A percentile compares a stretch with the other conserved stretches of the same genome.
Conservation (phyloP, 2,329 filamentous ascomycete genomes). For the Neocatenulostroma microsporum region DNA sequence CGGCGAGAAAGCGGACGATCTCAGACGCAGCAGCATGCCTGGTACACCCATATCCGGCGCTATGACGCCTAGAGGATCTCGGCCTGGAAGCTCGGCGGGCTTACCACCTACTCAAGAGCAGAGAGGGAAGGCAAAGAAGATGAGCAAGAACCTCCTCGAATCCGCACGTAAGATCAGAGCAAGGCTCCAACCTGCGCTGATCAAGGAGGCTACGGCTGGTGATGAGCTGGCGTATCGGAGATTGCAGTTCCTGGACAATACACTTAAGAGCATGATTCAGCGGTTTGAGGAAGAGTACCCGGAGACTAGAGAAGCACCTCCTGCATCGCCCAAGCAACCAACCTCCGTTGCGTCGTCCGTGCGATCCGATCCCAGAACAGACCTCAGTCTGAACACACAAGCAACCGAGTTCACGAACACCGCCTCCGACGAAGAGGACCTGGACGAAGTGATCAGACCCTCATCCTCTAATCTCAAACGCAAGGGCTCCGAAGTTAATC, state of each 20-base stretch:
- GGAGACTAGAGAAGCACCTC: conserved; percentile 58
- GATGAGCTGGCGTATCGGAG: conserved; percentile 73
- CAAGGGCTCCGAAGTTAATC: conserved; percentile 58
- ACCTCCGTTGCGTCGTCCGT: too few species aligned
- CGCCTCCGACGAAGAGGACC: conserved; percentile 23
- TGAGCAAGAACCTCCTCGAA: conserved; percentile 81
- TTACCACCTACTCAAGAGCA: conserved; percentile 24
- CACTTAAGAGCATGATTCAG: conserved; percentile 82
- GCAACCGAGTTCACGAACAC: conserved; percentile 18
- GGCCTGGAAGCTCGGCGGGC: conserved; percentile 22
- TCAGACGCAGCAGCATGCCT: conserved; percentile 31
- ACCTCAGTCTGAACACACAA: conserved; percentile 8
- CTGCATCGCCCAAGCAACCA: too few species aligned
- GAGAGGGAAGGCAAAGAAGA: conserved; percentile 68
- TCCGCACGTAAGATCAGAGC: conserved; percentile 83
- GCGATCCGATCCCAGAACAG: conserved; percentile 7
- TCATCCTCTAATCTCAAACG: conserved; percentile 44
- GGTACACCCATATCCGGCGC: conserved; percentile 36
- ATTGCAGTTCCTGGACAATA: conserved; percentile 79
- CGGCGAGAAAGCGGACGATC: conserved; percentile 60
- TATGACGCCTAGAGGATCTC: conserved; percentile 31
- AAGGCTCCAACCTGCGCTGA: conserved; percentile 73
- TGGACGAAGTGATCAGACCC: conserved; percentile 24
- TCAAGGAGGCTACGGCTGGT: conserved; percentile 60
- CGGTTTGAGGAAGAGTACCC: conserved; percentile 96